Evolutionary conservation across 768 basidiomycete genomes (phyloP).

Genomic region (Pholiota molesta): DNA sequence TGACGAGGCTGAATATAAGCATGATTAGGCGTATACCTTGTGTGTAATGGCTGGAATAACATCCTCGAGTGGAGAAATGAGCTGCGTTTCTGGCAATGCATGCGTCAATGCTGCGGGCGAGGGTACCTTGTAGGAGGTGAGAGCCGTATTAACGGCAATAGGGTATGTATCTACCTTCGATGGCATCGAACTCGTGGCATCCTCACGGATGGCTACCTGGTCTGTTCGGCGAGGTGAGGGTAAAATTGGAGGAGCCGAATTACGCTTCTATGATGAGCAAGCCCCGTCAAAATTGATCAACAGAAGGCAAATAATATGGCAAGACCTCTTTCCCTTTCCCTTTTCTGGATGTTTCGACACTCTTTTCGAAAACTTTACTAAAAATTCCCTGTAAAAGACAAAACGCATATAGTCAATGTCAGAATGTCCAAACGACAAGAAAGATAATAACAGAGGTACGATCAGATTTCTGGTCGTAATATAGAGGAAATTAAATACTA

Average conservation of each 20-base stretch:
- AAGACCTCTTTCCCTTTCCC: not conserved
- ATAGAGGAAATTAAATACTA: not conserved
- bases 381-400: not conserved
- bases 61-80: not conserved
- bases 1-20: not conserved
- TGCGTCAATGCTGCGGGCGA: not conserved
- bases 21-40: not conserved
- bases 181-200: not conserved
- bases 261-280: slow-evolving; percentile 16
- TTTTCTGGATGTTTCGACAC: not conserved
- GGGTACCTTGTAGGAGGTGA: not conserved
- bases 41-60: not conserved
- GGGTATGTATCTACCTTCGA: not conserved
- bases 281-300: not conserved
- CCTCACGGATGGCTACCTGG: not conserved
- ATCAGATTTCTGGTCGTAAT: not conserved
- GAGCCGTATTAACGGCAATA: not conserved
- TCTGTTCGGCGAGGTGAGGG: slow-evolving; percentile 11
- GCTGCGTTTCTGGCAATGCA: not conserved
- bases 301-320: not conserved
- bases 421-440: not conserved
- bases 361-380: not conserved
- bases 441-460: not conserved
- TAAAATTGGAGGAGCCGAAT: slow-evolving; percentile 22
- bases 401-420: not conserved